Conservation (phyloP, 1,284 basidiomycete species). For the Phylloboletellus chloephorus region DNA sequence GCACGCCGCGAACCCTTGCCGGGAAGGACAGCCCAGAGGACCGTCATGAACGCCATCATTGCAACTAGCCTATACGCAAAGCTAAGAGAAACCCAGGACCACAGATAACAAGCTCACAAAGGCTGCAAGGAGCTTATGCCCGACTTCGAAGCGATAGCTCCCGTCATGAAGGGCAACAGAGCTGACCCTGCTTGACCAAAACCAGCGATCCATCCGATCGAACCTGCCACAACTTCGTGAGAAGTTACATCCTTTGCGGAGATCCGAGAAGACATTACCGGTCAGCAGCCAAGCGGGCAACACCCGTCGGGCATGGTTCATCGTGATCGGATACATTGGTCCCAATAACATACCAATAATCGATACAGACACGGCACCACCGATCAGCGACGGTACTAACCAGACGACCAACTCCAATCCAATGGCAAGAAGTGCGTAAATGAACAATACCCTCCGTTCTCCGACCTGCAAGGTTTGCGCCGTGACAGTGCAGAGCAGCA, state of each 20-base stretch:
- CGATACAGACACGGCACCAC: slow-evolving; percentile 47
- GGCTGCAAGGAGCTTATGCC: slow-evolving; percentile 53
- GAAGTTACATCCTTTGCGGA: not conserved
- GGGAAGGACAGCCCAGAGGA: slow-evolving; percentile 42
- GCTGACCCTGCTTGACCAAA: slow-evolving; percentile 52
- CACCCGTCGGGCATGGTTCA: slow-evolving; percentile 44
- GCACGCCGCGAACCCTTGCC: slow-evolving; percentile 14
- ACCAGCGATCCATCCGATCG: slow-evolving; percentile 53
- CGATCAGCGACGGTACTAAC: slow-evolving; percentile 52
- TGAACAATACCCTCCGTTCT: slow-evolving; percentile 29
- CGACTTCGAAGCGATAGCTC: slow-evolving; percentile 43
- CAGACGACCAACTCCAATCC: slow-evolving; percentile 54
- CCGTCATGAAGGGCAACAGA: slow-evolving; percentile 51
- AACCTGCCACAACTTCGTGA: slow-evolving; percentile 16
- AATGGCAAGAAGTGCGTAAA: slow-evolving; percentile 34
- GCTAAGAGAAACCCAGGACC: not conserved
- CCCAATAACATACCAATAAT: slow-evolving; percentile 50
- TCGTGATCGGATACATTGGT: slow-evolving; percentile 52
- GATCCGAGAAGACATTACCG: slow-evolving; percentile 23
- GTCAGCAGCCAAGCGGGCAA: slow-evolving; percentile 50
- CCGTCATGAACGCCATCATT: slow-evolving; percentile 42
- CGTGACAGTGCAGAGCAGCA: not conserved
- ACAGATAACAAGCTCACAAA: slow-evolving; percentile 37
- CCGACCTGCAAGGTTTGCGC: slow-evolving; percentile 20
- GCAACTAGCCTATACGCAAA: slow-evolving; percentile 36